Evolutionary conservation across 306 rosid species (phyloP).

Genomic region (Quercus glauca): DNA sequence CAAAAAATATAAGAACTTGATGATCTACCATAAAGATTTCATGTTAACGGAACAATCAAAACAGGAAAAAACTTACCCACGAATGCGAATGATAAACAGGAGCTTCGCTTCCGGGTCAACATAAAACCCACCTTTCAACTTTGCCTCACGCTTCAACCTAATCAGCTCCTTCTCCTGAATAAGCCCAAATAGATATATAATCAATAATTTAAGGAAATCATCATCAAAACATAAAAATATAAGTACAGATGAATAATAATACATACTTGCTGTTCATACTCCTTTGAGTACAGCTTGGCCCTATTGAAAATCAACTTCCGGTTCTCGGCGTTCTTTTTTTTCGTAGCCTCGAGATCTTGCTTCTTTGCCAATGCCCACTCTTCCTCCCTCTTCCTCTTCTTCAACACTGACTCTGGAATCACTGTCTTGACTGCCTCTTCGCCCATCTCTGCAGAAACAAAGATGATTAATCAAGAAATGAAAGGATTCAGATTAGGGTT

Average conservation of each 20-base stretch:
- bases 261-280: constrained; percentile 60
- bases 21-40: not conserved
- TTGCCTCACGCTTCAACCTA: not conserved
- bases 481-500: no score
- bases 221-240: no score
- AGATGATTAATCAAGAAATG: not conserved
- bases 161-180: no score
- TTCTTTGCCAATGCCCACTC: no score
- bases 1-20: not conserved
- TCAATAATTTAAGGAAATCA: not conserved
- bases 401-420: constrained; percentile 77
- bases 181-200: no score
- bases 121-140: constrained; percentile 89
- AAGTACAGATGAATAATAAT: not conserved
- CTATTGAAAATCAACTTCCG: constrained; percentile 67
- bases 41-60: not conserved
- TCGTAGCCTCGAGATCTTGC: constrained; percentile 11
- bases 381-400: constrained; percentile 39
- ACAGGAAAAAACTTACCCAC: constrained; percentile 56
- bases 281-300: constrained; percentile 62
- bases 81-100: constrained; percentile 74
- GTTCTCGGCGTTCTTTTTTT: constrained; percentile 61
- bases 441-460: constrained; percentile 47
- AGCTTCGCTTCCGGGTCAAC: constrained; percentile 94
- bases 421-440: constrained; percentile 48